Evolutionary conservation across 192 early-diverging fungal genomes (phyloP).

Genomic region (Linnemannia zychae): DNA sequence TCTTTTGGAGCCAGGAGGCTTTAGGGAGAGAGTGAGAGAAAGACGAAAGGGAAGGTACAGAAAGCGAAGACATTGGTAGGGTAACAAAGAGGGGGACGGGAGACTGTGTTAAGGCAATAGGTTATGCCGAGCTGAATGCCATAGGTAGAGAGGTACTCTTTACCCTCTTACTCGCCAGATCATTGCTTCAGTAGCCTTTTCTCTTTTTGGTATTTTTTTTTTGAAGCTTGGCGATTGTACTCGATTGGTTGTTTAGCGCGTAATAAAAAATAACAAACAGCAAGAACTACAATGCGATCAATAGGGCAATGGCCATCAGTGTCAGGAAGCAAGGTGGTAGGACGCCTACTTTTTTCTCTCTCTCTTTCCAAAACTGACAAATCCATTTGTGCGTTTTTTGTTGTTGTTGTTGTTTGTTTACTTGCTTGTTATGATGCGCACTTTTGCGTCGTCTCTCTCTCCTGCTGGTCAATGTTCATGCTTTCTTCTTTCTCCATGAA

Average conservation of each 20-base stretch:
- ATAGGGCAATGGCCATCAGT: background rate
- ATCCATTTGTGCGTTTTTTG: constrained; percentile 1
- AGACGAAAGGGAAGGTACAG: background rate
- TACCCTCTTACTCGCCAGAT: background rate
- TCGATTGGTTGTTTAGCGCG: background rate
- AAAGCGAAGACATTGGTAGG: background rate
- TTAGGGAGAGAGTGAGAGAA: background rate
- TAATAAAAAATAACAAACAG: background rate
- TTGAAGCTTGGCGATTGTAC: background rate
- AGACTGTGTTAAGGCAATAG: background rate
- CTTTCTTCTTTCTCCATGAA: background rate
- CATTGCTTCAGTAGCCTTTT: background rate
- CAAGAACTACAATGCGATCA: background rate
- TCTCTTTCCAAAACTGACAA: background rate
- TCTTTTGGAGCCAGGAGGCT: background rate
- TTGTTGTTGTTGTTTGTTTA: background rate
- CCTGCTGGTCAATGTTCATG: background rate
- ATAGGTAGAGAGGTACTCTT: background rate
- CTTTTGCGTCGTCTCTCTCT: background rate
- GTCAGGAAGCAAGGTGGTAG: background rate
- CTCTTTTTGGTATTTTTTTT: background rate
- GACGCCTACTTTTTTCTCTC: background rate
- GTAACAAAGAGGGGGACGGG: no score
- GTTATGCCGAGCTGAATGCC: background rate
- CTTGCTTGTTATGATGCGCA: background rate